These are phyloP conservation scores for Cutaneotrichosporon curvatum DNA, from an alignment of 1,284 basidiomycete species.

Conservation along the genomic window DNA sequence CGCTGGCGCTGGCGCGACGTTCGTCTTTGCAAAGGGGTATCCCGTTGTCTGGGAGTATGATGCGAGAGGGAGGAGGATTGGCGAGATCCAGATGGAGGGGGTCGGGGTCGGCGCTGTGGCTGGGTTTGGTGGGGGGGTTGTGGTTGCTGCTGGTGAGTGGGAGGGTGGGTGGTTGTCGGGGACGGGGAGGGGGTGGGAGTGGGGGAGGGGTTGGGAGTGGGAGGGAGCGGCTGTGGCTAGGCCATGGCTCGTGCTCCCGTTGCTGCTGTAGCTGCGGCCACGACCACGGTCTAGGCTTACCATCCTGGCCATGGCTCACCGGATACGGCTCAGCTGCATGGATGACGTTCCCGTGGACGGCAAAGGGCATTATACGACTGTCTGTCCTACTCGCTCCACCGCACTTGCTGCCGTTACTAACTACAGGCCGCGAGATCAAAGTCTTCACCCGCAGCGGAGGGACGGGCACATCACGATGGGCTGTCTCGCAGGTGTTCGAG, in stretches of 20 bases:
- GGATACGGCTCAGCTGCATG: too few relatives aligned
- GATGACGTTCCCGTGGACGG: too few relatives aligned
- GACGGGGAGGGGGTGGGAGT: not conserved
- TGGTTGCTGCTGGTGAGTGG: not conserved
- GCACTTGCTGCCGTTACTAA: too few relatives aligned
- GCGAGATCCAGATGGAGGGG: slow-evolving; percentile 9
- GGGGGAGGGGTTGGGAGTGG: not conserved
- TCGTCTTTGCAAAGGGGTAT: slow-evolving; percentile 4
- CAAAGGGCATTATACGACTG: too few relatives aligned
- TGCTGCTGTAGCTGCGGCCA: too few relatives aligned
- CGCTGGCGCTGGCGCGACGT: slow-evolving; percentile 4
- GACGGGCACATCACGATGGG: slow-evolving; percentile 1
- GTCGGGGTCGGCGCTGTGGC: not conserved
- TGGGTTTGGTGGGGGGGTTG: slow-evolving; percentile 1
- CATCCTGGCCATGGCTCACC: too few relatives aligned
- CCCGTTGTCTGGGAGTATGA: slow-evolving; percentile 24
- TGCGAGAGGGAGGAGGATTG: slow-evolving; percentile 13
- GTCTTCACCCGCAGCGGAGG: slow-evolving; percentile 4
- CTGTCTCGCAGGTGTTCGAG: not conserved
- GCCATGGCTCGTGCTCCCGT: too few relatives aligned
- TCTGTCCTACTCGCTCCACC: too few relatives aligned
- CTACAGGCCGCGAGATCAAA: not conserved
- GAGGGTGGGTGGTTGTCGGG: slow-evolving; percentile 1
- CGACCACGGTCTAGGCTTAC: too few relatives aligned
- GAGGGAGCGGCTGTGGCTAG: too few relatives aligned